Conservation (phyloP, 75 land plant genomes). For the Picea sitchensis region DNA sequence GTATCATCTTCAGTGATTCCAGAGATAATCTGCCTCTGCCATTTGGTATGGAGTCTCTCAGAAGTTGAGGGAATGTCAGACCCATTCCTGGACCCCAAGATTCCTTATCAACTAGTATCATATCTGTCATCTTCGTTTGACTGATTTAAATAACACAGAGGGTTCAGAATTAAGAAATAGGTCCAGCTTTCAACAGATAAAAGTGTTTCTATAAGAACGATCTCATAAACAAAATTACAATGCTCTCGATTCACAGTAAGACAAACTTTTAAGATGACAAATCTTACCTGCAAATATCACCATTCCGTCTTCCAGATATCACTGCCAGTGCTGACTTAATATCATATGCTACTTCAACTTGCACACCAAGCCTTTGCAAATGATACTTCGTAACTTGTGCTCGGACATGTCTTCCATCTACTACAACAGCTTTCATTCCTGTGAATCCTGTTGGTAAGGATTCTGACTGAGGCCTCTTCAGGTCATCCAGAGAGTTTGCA, state of each 20-base stretch:
- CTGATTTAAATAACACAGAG: constrained; percentile 15
- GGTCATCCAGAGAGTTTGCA: constrained; percentile 9
- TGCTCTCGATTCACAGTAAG: background rate
- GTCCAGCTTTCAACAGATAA: background rate
- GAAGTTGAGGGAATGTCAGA: constrained; percentile 31
- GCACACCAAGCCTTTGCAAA: constrained; percentile 72
- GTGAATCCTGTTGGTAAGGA: constrained; percentile 44
- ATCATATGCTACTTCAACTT: constrained; percentile 32
- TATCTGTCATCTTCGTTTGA: constrained; percentile 30
- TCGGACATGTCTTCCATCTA: constrained; percentile 75
- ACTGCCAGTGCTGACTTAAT: constrained; percentile 24
- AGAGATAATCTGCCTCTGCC: background rate
- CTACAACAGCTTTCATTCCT: constrained; percentile 65
- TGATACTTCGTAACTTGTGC: constrained; percentile 78
- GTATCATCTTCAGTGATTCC: constrained; percentile 52
- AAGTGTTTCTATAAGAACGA: no score
- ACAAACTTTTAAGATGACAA: background rate
- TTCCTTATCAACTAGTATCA: constrained; percentile 82
- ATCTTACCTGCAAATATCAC: constrained; percentile 2
- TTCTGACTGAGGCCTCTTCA: constrained; percentile 32
- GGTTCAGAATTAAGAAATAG: constrained; percentile 8
- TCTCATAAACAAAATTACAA: background rate
- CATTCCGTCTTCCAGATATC: constrained; percentile 1
- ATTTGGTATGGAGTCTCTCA: constrained; percentile 26
- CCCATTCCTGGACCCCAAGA: constrained; percentile 59